Evolutionary conservation across 805 yeast genomes (phyloP).

Genomic region (Saturnispora zaruensis): DNA sequence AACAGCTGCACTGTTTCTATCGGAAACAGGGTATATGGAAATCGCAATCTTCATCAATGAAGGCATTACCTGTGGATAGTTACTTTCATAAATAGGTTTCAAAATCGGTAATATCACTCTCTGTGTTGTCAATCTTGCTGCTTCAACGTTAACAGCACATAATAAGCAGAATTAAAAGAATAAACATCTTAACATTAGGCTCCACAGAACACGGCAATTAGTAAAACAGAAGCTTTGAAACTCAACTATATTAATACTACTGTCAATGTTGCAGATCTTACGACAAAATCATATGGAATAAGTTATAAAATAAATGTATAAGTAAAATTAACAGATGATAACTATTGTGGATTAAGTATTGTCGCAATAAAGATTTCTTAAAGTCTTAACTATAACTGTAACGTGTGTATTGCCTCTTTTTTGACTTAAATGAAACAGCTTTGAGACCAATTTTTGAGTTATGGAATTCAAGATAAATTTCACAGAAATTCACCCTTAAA

Average conservation of each 20-base stretch:
- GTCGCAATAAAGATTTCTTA: too few relatives aligned
- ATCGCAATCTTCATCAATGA: conserved; percentile 1
- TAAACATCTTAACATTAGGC: background rate
- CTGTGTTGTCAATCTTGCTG: background rate
- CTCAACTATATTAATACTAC: background rate
- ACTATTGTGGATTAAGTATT: too few relatives aligned
- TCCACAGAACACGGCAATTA: background rate
- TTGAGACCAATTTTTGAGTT: too few relatives aligned
- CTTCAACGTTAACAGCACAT: background rate
- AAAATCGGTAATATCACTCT: background rate
- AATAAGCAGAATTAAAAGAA: background rate
- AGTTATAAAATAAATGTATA: too few relatives aligned
- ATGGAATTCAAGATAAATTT: too few relatives aligned
- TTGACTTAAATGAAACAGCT: too few relatives aligned
- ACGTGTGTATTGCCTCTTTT: too few relatives aligned
- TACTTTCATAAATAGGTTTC: conserved; percentile 5
- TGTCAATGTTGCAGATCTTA: background rate
- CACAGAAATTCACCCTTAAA: too few relatives aligned
- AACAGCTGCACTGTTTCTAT: background rate
- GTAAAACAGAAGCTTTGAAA: background rate
- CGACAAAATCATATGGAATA: background rate
- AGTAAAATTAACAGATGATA: too few relatives aligned
- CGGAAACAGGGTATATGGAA: conserved; percentile 7
- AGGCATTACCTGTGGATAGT: background rate
- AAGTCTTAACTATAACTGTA: too few relatives aligned